Base-by-base conservation (phyloP, 208 protist species). In the Crithidia brevicula region DNA sequence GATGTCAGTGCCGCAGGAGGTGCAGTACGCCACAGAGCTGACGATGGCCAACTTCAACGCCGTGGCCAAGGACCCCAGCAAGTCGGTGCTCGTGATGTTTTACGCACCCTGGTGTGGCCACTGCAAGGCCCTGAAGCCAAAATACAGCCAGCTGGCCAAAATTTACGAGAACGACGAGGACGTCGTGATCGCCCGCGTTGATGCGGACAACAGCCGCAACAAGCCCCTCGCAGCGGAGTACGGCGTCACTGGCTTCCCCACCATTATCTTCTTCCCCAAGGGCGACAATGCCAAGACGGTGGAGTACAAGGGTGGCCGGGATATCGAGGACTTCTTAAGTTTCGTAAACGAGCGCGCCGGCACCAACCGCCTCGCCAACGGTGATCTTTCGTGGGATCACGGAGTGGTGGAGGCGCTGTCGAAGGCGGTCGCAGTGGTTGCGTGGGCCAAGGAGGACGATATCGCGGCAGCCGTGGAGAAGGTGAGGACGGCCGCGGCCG, bases 61-160 rank as follows among this genome's bases (percentile, higher is more conserved):
- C 1, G 40, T 83, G 22, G 61, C 54, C n/a, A 52, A 83, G 69
- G 77, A 84, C 68, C 53, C 67, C 36, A 51, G 40, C 5, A 90
- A 89, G 61, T 60, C 89, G 58, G 86, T 69, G 27, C 51, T 94
- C 25, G 73, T 96, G 8, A 67, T 93, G 56, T 93, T 94, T 57
- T 96, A 92, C 74, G 81, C 83, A 0, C 80, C 85, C 34, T 88
- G 88, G 86, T 95, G 85, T 42, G 77, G 82, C 13, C 90, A 98
- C 76, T 98, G 96, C 85, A 96, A 98, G 80, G 59, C 65, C 43
- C 66, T 98, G 11, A 84, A 83, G 51, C 81, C 75, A 5, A 64
- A 79, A 13, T 86, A 82, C 66, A 86, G 82, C 27, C 23, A 71
- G 28, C 61, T 95, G 8, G 85, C 84, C 2, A 74, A 68, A 33